Evolutionary conservation across 139 green algal species (phyloP).

Genomic region (Picochlorum sp.): DNA sequence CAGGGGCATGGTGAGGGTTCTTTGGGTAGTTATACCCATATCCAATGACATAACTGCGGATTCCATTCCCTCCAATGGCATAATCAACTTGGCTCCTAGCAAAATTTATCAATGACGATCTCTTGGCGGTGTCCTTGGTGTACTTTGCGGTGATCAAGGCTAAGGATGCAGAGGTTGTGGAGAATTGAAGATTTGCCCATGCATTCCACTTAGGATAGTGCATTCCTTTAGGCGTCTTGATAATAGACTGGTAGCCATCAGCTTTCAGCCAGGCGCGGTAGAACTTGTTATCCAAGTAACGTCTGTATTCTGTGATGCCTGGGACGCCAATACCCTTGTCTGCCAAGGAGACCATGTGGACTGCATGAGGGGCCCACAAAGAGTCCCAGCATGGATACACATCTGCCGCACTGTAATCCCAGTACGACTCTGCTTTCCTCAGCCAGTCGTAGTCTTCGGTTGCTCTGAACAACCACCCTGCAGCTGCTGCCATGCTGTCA

Average conservation of each 20-base stretch:
- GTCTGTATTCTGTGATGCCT: not conserved
- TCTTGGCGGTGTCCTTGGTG: not conserved
- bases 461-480: conserved; percentile 47
- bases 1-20: conserved; percentile 33
- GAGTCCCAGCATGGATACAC: conserved; percentile 11
- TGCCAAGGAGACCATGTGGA: conserved; percentile 6
- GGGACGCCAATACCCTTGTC: not conserved
- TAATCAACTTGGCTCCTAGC: conserved; percentile 21
- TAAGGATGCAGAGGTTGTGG: not conserved
- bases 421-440: not conserved
- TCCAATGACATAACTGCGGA: conserved; percentile 38
- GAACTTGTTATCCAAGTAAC: conserved; percentile 9
- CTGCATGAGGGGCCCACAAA: conserved; percentile 5
- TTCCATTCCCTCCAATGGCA: conserved; percentile 14
- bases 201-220: conserved; percentile 2
- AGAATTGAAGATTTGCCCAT: conserved; percentile 12
- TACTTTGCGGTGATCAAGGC: conserved; percentile 8
- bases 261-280: conserved; percentile 3
- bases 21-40: conserved; percentile 29
- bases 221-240: conserved; percentile 9
- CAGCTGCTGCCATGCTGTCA: conserved; percentile 53
- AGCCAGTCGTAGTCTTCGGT: conserved; percentile 40
- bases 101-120: not conserved
- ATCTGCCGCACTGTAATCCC: not conserved
- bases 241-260: conserved; percentile 7